phyloP scores from a whole-genome alignment of 2,329 filamentous ascomycete genomes.

The Trichophyton equinum region DNA sequence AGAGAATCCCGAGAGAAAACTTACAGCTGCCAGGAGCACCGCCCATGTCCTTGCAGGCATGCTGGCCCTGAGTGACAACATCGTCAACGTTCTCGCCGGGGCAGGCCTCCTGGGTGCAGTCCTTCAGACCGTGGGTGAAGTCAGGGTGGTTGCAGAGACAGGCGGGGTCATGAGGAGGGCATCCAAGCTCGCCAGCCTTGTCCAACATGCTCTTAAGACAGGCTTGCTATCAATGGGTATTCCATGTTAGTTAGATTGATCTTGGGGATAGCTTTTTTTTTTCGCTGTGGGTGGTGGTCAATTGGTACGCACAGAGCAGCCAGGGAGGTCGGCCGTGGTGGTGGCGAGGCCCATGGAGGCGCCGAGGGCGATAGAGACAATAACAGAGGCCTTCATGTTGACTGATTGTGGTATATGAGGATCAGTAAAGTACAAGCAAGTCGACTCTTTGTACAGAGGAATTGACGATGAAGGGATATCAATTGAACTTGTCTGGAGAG shows the following conservation, averaged over 20 bases:
- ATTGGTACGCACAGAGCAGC: conserved; percentile 19
- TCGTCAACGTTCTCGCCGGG: conserved; percentile 24
- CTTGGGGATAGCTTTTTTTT: not conserved
- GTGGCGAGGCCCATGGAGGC: conserved; percentile 14
- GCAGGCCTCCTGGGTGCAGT: conserved; percentile 36
- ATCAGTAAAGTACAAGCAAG: not conserved
- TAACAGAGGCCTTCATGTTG: conserved; percentile 20
- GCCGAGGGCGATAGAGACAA: conserved; percentile 15
- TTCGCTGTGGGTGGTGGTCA: not conserved
- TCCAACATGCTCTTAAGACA: not conserved
- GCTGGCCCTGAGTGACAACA: not conserved
- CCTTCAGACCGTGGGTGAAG: conserved; percentile 35
- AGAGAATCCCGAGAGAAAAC: not conserved
- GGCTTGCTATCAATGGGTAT: not conserved
- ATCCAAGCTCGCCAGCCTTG: conserved; percentile 25
- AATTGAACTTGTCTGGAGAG: not conserved
- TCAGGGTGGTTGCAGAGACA: conserved; percentile 32
- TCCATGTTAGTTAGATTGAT: not conserved
- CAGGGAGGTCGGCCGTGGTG: conserved; percentile 10
- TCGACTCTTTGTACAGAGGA: not conserved
- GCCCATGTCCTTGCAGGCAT: not conserved
- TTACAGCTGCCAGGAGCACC: not conserved
- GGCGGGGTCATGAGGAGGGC: conserved; percentile 19
- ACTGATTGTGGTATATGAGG: not conserved
- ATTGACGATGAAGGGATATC: not conserved